These are phyloP conservation scores for Tylopilus rubrobrunneus DNA, from an alignment of 768 basidiomycete species.

Conservation along the genomic window DNA sequence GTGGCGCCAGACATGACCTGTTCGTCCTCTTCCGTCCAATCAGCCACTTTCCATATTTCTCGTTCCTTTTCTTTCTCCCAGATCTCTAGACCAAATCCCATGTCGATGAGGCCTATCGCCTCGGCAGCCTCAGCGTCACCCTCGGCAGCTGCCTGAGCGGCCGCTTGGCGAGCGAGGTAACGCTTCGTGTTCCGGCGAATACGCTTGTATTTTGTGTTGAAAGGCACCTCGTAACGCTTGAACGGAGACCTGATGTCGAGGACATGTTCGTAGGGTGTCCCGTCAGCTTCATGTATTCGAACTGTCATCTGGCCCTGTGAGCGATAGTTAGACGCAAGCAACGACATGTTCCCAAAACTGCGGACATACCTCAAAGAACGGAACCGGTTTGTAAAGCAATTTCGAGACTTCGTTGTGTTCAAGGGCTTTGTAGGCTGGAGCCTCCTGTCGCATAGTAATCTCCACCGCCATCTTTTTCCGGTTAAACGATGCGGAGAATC, in stretches of 20 bases:
- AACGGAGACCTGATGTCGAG: constrained; percentile 82
- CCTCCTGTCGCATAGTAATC: constrained; percentile 87
- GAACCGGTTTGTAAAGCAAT: constrained; percentile 74
- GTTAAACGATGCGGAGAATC: constrained; percentile 88
- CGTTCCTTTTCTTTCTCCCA: constrained; percentile 96
- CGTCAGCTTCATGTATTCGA: constrained; percentile 98
- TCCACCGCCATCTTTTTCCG: constrained; percentile 98
- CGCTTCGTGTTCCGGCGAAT: constrained; percentile 94
- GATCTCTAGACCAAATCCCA: constrained; percentile 88
- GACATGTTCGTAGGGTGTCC: constrained; percentile 98
- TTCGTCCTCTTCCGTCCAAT: constrained; percentile 98
- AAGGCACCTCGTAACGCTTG: constrained; percentile 96
- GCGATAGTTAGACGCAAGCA: constrained; percentile 6
- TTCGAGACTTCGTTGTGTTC: constrained; percentile 68
- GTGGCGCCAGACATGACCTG: constrained; percentile 91
- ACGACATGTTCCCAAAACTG: background rate
- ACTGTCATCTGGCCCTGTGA: constrained; percentile 93
- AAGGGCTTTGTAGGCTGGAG: constrained; percentile 66
- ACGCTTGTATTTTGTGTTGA: constrained; percentile 98
- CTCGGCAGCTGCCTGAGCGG: too few relatives aligned
- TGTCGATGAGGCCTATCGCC: constrained; percentile 90
- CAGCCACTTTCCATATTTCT: constrained; percentile 93
- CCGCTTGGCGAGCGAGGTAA: constrained; percentile 90
- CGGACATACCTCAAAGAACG: constrained; percentile 75
- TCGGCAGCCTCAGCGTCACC: constrained; percentile 91